Evolutionary conservation across 1,284 basidiomycete species (phyloP), one percentile per base, ranked within the genome.

Genomic region (Sporisorium exsertum): DNA sequence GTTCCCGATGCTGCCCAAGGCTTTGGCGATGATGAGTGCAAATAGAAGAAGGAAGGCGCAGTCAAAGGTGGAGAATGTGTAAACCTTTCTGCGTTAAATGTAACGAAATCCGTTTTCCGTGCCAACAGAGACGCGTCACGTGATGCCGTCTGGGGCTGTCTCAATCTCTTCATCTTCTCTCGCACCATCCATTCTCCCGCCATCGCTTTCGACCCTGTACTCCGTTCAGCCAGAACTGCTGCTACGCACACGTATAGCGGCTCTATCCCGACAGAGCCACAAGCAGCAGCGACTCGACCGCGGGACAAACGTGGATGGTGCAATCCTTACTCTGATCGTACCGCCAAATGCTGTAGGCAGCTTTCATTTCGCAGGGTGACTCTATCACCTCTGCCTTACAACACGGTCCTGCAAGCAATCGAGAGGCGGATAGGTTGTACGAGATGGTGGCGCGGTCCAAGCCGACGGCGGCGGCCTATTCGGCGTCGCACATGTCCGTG

Each of bases 401-500:
- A 3, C 18, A 42, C 29, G 12, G 1, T 22, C 35, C 20, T 12
- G 6, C 29, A 27, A 29, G 16, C 26, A 32, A n/a, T 12, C 9
- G 20, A 32, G 27, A 20, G 22, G 18, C 16, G 8, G 7, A 24
- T 9, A 24, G n/a, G 7, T 26, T 22, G 18, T 26, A 27, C 42
- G 47, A 47, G 20, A 71, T 75, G 72, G 66, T 70, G 16, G 26
- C 72, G 20, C 59, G 72, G 12, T 63, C 64, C 16, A 67, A 59
- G 57, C 62, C 70, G 50, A 74, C 77, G 43, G 74, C 74, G 33
- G 72, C 66, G 12, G 62, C 68, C 46, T 79, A 76, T 35, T 59
- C 74, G 33, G 73, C 74, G 3, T 72, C 77, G 45, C 68, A 79
- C 63, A 58, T 79, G 52, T 70, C 68, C 6, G 56, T 70, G 4